Conservation (phyloP, 441 rosid genomes). For the Metrosideros polymorpha region DNA sequence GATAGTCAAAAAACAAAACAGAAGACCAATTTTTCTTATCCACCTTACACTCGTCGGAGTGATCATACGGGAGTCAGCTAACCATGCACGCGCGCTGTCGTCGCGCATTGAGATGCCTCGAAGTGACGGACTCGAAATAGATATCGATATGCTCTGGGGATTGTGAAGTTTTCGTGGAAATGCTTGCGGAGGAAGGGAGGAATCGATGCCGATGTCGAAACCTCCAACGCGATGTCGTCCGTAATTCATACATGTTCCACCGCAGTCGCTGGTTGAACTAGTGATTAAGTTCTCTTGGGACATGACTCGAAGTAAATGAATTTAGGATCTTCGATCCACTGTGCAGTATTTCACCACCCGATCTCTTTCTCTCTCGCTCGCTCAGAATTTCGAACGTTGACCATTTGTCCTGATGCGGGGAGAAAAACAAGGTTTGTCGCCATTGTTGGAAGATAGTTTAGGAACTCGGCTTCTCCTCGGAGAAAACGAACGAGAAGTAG, state of each 20-base stretch:
- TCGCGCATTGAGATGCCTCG: no score
- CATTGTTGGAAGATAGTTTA: neutral
- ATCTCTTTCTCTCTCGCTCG: neutral
- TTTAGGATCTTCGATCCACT: neutral
- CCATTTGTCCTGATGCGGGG: neutral
- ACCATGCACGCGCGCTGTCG: no score
- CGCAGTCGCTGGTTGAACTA: neutral
- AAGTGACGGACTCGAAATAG: no score
- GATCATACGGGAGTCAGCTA: no score
- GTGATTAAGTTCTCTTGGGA: neutral
- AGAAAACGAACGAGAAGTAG: neutral
- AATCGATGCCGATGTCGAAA: neutral
- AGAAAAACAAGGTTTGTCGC: neutral
- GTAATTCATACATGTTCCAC: neutral
- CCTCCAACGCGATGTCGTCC: neutral
- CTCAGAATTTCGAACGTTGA: neutral
- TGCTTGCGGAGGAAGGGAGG: neutral
- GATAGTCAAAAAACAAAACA: no score
- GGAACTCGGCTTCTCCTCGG: neutral
- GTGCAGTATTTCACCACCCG: neutral
- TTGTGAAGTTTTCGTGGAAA: no score
- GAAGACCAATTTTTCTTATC: no score
- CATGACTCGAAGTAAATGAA: neutral
- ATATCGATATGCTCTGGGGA: no score
- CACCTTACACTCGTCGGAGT: no score